Base-by-base conservation (phyloP, 2,329 filamentous ascomycete species). In the Whalleya microplaca region DNA sequence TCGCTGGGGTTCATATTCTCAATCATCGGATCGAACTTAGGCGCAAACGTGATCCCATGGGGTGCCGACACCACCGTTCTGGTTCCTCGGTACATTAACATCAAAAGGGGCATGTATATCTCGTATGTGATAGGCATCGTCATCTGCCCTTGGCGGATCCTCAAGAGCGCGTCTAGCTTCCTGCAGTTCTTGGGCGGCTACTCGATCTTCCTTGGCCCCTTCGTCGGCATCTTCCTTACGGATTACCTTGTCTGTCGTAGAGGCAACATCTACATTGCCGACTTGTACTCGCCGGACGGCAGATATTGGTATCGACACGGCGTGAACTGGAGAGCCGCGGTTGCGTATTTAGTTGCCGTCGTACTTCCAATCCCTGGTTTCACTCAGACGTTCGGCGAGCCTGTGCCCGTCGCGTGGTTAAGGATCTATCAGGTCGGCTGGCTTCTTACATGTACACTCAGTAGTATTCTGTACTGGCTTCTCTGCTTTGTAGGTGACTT, bases 191-290 rank as follows among this genome's bases (percentile, higher is more conserved):
- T 58, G 4, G 45, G 50, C 4, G 45, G 55, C 18, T 58, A 58
- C 46, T 54, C 50, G 45, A 61, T 63, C 48, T 61, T 63, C 40
- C 42, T 63, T 6, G 61, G 51, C 2, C 61, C 58, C 10, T 57
- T 63, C 10, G 29, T 55, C 1, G 55, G 61, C 12, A 29, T 53
- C 3, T 57, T 61, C 23, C 32, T 61, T 4, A 59, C 55, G 3
- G 55, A 61, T 48, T 63, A 61, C 23, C 49, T 57, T 16, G 53
- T 62, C 21, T 47, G 51, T 21, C 56, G 59, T 21, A 29, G 21
- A 18, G 56, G 56, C 40, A 62, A 62, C 47, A 48, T 62, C 18
- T 50, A 51, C 19, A 16, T 56, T 2, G 18, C 21, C 8, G 56
- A 55, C 6, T 40, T 64, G 12, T 64, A 58, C 37, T 18, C 45